Percentiles rank a stretch among this genome's conserved stretches.
Conservation (phyloP, 345 rosid genomes). For the Eucalyptus paniculata region DNA sequence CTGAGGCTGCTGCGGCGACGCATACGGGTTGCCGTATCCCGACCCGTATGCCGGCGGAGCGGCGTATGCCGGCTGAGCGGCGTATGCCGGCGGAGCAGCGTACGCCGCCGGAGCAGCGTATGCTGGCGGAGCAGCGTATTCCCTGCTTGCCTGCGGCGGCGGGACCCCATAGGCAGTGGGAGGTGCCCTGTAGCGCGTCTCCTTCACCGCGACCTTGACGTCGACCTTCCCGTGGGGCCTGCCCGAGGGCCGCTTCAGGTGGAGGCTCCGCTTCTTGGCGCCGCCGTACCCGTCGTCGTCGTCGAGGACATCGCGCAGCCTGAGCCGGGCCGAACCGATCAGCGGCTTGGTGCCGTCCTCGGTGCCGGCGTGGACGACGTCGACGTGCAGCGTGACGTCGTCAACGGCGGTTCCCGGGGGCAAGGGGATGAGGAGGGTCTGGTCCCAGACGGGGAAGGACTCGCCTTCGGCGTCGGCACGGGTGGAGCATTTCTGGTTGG, state of each 20-base stretch:
- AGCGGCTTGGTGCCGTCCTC: constrained; percentile 66
- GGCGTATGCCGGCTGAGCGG: no score
- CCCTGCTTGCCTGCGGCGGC: neutral
- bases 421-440: constrained; percentile 32
- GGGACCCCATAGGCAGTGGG: constrained; percentile 3
- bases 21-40: constrained; percentile 1
- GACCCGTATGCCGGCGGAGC: no score
- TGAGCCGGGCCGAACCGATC: constrained; percentile 63
- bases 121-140: neutral
- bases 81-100: neutral
- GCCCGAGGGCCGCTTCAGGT: constrained; percentile 81
- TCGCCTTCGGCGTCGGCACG: constrained; percentile 58
- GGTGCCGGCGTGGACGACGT: constrained; percentile 56
- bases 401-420: constrained; percentile 18
- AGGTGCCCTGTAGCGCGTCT: constrained; percentile 12
- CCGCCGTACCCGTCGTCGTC: constrained; percentile 36
- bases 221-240: constrained; percentile 82
- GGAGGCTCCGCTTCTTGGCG: constrained; percentile 10
- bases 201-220: constrained; percentile 32
- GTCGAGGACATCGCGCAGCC: constrained; percentile 45
- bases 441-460: constrained; percentile 53
- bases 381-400: constrained; percentile 37
- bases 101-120: neutral
- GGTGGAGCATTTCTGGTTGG: constrained; percentile 38
- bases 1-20: constrained; percentile 14